Evolutionary conservation across 768 basidiomycete species (phyloP).

Genomic region (Macrolepiota albuminosa): DNA sequence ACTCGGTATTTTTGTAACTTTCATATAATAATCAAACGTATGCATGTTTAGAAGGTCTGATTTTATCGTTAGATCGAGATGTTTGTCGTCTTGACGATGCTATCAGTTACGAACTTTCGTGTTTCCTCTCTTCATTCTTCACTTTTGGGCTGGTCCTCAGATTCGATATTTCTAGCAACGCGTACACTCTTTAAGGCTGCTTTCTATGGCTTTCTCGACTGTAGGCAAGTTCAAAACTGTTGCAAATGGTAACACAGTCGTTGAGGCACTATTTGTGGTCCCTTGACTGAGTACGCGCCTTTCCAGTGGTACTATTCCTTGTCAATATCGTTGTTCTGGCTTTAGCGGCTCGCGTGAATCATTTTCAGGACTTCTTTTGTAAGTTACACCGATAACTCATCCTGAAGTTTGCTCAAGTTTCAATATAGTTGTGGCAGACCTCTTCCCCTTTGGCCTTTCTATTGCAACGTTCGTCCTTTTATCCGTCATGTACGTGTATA

Average conservation of each 20-base stretch:
- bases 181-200: slow-evolving; percentile 1
- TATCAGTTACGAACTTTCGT: neutral
- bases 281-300: neutral
- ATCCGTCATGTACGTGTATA: slow-evolving; percentile 32
- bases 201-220: slow-evolving; percentile 12
- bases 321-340: slow-evolving; percentile 48
- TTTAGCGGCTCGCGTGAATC: slow-evolving; percentile 48
- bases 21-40: neutral
- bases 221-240: slow-evolving; percentile 12
- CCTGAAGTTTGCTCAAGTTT: neutral
- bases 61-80: neutral
- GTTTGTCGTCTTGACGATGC: slow-evolving; percentile 8
- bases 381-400: slow-evolving; percentile 17
- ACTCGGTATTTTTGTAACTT: neutral
- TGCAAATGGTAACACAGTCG: slow-evolving; percentile 9
- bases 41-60: neutral
- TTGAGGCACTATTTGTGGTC: neutral
- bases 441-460: slow-evolving; percentile 58
- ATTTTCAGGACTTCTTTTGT: slow-evolving; percentile 61
- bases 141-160: neutral
- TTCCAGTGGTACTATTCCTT: slow-evolving; percentile 37
- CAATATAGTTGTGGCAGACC: slow-evolving; percentile 46
- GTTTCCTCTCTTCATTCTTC: neutral
- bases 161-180: neutral
- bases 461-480: slow-evolving; percentile 44